Conservation (phyloP, 2,329 filamentous ascomycete species). For the Cryphonectria nitschkei region DNA sequence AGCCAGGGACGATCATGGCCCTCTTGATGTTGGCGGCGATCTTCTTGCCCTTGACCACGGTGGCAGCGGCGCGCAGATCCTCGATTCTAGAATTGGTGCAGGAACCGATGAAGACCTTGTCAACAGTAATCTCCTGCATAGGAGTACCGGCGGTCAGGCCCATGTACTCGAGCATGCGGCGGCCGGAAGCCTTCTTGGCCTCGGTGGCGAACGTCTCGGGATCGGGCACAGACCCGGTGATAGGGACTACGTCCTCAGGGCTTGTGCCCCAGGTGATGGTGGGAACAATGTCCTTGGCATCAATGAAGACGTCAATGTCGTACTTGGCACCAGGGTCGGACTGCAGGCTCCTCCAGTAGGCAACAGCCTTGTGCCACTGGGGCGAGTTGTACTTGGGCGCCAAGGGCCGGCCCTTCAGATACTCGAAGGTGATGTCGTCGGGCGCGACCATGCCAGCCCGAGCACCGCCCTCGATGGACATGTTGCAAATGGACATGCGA, state of each 20-base stretch:
- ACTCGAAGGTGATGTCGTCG: conserved; percentile 91
- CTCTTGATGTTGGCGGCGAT: conserved; percentile 87
- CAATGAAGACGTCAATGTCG: conserved; percentile 86
- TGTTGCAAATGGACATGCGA: conserved; percentile 99
- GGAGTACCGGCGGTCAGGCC: conserved; percentile 82
- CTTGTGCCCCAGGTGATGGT: conserved; percentile 97
- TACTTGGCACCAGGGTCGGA: conserved; percentile 89
- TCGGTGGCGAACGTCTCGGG: conserved; percentile 84
- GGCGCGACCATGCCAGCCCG: conserved; percentile 96
- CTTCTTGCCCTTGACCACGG: conserved; percentile 85
- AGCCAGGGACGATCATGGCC: conserved; percentile 95
- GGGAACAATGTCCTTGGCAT: conserved; percentile 89
- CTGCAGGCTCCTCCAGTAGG: conserved; percentile 85
- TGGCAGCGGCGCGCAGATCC: conserved; percentile 85
- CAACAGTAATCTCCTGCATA: conserved; percentile 88
- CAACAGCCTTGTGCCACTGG: conserved; percentile 86
- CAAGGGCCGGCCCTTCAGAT: conserved; percentile 87
- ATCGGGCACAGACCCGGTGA: conserved; percentile 86
- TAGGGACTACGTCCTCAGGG: conserved; percentile 93
- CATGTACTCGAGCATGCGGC: conserved; percentile 93
- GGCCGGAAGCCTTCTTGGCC: conserved; percentile 77
- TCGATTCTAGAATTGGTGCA: conserved; percentile 98
- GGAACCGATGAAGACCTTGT: conserved; percentile 54
- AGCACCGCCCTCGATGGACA: conserved; percentile 96
- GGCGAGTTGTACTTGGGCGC: conserved; percentile 82